phyloP scores from a whole-genome alignment of 768 basidiomycete species.

The Cyathus striatus region DNA sequence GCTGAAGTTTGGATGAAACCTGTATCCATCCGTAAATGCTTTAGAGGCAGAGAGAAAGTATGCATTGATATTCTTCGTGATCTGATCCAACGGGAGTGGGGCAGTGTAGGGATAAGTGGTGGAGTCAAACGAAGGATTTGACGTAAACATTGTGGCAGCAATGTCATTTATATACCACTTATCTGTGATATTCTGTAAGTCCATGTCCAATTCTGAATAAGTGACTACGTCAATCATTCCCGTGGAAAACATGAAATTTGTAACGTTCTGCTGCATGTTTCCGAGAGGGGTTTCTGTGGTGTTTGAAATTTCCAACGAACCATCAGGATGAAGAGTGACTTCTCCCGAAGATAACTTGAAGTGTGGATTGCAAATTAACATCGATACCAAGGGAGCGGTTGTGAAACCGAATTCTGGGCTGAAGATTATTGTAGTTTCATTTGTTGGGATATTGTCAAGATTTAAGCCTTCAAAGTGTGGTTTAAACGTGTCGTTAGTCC shows the following conservation, averaged over 20 bases:
- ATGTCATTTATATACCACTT: slow-evolving; percentile 4
- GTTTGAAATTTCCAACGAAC: background rate
- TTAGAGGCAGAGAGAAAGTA: slow-evolving; percentile 8
- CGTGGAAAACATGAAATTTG: slow-evolving; percentile 5
- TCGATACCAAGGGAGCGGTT: slow-evolving; percentile 4
- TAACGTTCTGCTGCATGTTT: slow-evolving; percentile 3
- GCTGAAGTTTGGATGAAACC: too few relatives aligned
- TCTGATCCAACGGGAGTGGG: background rate
- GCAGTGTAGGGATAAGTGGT: slow-evolving; percentile 1
- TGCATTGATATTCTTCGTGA: slow-evolving; percentile 6
- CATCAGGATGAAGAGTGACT: background rate
- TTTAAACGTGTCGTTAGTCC: background rate
- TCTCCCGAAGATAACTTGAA: slow-evolving; percentile 2
- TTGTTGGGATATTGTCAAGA: slow-evolving; percentile 2
- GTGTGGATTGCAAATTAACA: slow-evolving; percentile 4
- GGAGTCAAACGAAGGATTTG: slow-evolving; percentile 4
- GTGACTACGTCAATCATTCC: slow-evolving; percentile 2
- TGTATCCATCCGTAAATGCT: slow-evolving; percentile 8
- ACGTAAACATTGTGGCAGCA: slow-evolving; percentile 5
- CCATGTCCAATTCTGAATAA: too few relatives aligned
- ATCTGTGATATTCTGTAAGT: background rate
- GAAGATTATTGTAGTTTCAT: background rate
- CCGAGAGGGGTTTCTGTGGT: slow-evolving; percentile 2
- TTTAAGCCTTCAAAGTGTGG: slow-evolving; percentile 1
- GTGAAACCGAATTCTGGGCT: background rate